phyloP scores from a whole-genome alignment of 257 asterid species.

The Echium plantagineum region DNA sequence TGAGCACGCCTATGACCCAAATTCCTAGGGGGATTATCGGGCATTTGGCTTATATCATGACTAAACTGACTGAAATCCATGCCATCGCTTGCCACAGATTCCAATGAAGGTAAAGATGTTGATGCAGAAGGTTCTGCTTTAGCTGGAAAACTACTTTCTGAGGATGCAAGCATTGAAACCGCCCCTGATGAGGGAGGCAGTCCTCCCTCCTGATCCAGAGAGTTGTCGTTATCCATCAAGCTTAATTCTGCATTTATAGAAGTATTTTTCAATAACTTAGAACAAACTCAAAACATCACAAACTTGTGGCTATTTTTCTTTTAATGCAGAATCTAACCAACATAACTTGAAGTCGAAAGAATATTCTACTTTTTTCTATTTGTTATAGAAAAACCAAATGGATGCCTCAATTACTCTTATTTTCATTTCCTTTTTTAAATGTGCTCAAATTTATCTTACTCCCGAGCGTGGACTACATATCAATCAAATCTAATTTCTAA shows the following conservation, averaged over 20 bases:
- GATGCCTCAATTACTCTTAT: no score
- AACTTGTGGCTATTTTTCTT: no score
- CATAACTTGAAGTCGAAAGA: not conserved
- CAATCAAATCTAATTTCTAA: no score
- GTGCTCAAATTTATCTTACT: no score
- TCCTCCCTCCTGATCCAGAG: conserved; percentile 30
- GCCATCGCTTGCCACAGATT: conserved; percentile 33
- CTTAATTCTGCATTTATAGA: not conserved
- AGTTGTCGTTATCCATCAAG: conserved; percentile 72
- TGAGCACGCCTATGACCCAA: conserved; percentile 88
- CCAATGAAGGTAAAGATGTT: conserved; percentile 44
- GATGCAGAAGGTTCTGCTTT: conserved; percentile 46
- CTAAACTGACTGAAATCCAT: conserved; percentile 52
- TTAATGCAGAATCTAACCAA: not conserved
- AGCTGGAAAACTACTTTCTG: conserved; percentile 31
- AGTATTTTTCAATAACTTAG: not conserved
- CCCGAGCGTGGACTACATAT: no score
- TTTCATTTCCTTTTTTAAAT: not conserved
- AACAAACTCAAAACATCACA: not conserved
- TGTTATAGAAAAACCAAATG: no score
- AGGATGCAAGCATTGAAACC: conserved; percentile 43
- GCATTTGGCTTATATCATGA: conserved; percentile 82
- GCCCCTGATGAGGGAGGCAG: conserved; percentile 58
- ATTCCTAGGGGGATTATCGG: conserved; percentile 77
- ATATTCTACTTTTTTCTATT: not conserved